Conservation (phyloP, 139 green algal species). For the Gonium pectorale region DNA sequence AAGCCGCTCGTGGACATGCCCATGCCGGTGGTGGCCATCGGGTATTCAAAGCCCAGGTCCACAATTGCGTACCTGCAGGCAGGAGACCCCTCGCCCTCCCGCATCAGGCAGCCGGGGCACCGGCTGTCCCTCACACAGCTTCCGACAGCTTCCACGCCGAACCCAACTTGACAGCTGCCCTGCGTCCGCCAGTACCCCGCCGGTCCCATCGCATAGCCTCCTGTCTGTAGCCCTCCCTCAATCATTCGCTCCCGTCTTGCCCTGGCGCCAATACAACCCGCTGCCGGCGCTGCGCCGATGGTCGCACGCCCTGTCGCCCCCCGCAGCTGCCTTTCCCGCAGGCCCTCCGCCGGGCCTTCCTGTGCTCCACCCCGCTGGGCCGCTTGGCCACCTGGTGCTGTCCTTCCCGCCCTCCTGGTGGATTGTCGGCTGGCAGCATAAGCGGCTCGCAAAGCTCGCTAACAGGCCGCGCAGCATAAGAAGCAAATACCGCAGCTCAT, state of each 20-base stretch:
- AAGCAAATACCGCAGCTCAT: conserved; percentile 37
- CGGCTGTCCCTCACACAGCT: too few species aligned
- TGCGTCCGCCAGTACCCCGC: too few species aligned
- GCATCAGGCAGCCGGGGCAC: too few species aligned
- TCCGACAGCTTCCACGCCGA: too few species aligned
- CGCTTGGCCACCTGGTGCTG: conserved; percentile 44
- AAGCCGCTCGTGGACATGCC: conserved; percentile 77
- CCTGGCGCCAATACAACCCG: background rate
- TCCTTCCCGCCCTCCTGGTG: conserved; percentile 45
- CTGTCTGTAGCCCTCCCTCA: too few species aligned
- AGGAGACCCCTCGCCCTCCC: too few species aligned
- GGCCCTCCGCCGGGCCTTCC: conserved; percentile 15
- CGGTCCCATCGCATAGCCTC: too few species aligned
- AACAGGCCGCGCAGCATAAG: conserved; percentile 47
- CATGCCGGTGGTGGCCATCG: conserved; percentile 78
- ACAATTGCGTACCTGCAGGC: conserved; percentile 73
- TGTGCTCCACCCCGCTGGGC: conserved; percentile 47
- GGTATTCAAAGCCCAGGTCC: conserved; percentile 80
- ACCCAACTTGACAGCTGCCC: too few species aligned
- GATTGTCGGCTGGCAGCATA: conserved; percentile 50
- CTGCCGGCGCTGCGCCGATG: background rate
- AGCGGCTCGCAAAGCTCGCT: conserved; percentile 32
- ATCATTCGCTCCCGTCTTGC: too few species aligned
- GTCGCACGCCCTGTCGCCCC: background rate
- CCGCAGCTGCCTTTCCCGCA: conserved; percentile 25